phyloP scores from a whole-genome alignment of 805 yeast genomes.

The Tetrapisispora arboricola region DNA sequence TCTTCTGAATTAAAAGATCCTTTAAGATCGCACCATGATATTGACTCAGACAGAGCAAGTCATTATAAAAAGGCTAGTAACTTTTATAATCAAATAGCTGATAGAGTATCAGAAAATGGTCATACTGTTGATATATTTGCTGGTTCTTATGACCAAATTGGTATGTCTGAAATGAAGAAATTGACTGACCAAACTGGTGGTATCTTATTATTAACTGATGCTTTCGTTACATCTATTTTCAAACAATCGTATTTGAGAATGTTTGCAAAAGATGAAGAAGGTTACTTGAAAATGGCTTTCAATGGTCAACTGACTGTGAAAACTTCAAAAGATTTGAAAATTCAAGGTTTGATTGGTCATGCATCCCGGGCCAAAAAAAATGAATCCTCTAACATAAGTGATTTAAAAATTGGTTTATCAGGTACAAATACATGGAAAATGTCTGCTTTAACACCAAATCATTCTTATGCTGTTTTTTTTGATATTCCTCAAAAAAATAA shows the following conservation, averaged over 20 bases:
- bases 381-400: conserved; percentile 60
- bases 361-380: conserved; percentile 61
- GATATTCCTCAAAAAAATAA: conserved; percentile 50
- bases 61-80: conserved; percentile 80
- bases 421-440: conserved; percentile 83
- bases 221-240: conserved; percentile 90
- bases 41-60: conserved; percentile 81
- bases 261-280: conserved; percentile 79
- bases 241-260: conserved; percentile 83
- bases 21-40: conserved; percentile 92
- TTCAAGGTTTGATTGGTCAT: conserved; percentile 90
- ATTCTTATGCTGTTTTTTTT: conserved; percentile 81
- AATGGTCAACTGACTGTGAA: conserved; percentile 82
- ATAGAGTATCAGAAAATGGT: conserved; percentile 58
- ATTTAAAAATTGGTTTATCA: conserved; percentile 89
- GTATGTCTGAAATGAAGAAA: conserved; percentile 86
- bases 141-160: conserved; percentile 94
- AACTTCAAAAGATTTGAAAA: conserved; percentile 77
- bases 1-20: conserved; percentile 89
- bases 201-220: conserved; percentile 75
- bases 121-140: conserved; percentile 87
- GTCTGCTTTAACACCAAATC: conserved; percentile 76
- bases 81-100: conserved; percentile 66
- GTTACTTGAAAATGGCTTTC: conserved; percentile 80
- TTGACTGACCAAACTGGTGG: conserved; percentile 86